Base-by-base conservation (phyloP, 108 stramenopile genomes). In the Fragilaria crotonensis region DNA sequence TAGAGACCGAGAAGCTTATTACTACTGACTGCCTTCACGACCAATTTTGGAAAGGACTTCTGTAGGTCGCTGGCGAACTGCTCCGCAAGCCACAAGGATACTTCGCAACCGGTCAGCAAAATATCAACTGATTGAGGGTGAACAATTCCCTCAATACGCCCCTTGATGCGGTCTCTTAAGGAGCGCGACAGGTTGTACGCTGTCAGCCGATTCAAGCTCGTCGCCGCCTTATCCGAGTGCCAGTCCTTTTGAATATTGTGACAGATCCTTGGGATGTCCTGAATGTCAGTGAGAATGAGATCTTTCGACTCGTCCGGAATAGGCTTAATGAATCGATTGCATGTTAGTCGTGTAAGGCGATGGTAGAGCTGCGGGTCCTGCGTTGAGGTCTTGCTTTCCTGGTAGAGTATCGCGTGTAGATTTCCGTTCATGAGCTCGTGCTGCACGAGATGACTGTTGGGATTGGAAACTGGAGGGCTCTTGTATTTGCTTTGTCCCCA, bases 51-150 rank as follows among this genome's bases (percentile, higher is more conserved):
- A 59, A 93, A 84, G 27, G 81, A 48, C 31, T 81, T 81, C 66
- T 79, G 59, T 41, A 93, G 49, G 49, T 89, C 91, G 31, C 66
- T 58, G 19, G 79, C 84, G 78, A 87, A 93, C 58, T 93, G 91
- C 52, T 93, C 87, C 2, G 83, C 91, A 5, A 93, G 33, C 87
- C 87, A 93, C 30, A 93, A 64, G 14, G 77, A 79, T 0, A 87
- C 87, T 55, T 93, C 91, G 30, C 82, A 83, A 36, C 91, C 91
- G 17, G 82, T 85, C 5, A 93, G 41, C 0, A 89, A 60, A 51
- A 93, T 77, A 55, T 92, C 90, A 21, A 84, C 63, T 21, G 72
- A 33, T 4, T 50, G 32, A 20, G 57, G 32, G 26, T 66, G 49
- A 26, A 73, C 54, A 0, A 31, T 54, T 18, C 76, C 77, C n/a